Conservation (phyloP, 495 filamentous ascomycete genomes). For the Penicillium angulare region DNA sequence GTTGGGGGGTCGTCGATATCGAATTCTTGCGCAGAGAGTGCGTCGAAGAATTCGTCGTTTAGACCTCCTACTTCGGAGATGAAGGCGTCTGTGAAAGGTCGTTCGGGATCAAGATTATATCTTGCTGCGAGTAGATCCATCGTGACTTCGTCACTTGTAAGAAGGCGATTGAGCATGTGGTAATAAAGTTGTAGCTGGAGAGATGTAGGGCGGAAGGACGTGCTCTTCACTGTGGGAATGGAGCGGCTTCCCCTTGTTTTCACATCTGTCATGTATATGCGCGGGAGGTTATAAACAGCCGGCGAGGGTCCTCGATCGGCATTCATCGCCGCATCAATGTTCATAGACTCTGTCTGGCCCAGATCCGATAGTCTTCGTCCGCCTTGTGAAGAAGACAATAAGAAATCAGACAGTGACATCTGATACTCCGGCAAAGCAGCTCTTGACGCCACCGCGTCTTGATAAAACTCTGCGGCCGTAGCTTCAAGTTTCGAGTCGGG, state of each 20-base stretch:
- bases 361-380: conserved; percentile 38
- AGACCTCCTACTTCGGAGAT: conserved; percentile 72
- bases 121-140: conserved; percentile 64
- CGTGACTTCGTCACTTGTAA: conserved; percentile 65
- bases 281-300: conserved; percentile 29
- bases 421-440: conserved; percentile 50
- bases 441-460: conserved; percentile 31
- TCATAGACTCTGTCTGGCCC: conserved; percentile 8
- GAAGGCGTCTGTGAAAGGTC: conserved; percentile 73
- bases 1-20: conserved; percentile 29
- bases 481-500: conserved; percentile 70
- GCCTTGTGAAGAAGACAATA: conserved; percentile 42
- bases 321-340: background rate
- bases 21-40: conserved; percentile 22
- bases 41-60: conserved; percentile 56
- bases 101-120: conserved; percentile 62
- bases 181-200: conserved; percentile 93
- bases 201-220: conserved; percentile 70
- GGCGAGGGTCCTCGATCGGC: conserved; percentile 13
- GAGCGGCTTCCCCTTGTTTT: conserved; percentile 71
- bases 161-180: conserved; percentile 73
- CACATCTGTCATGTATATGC: conserved; percentile 79
- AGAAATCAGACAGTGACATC: conserved; percentile 50
- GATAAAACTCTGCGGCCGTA: conserved; percentile 36
- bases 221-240: conserved; percentile 58